Conservation (phyloP, 371 early-diverging fungal genomes). For the Fennellomyces sp. region DNA sequence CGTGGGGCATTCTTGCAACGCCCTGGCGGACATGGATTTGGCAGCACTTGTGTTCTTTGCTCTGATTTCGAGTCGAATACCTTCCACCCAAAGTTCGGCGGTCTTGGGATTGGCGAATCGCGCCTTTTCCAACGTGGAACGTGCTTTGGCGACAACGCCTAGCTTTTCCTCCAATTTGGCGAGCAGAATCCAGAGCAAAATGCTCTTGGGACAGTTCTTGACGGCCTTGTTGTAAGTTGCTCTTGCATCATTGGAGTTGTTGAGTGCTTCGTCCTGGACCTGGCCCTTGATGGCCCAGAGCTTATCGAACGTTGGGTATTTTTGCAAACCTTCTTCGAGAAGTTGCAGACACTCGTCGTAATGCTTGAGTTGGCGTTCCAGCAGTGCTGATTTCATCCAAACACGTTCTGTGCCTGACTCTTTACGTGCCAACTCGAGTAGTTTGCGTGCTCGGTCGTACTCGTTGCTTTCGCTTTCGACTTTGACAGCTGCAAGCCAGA, state of each 20-base stretch:
- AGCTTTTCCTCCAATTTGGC: conserved; percentile 80
- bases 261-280: conserved; percentile 56
- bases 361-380: conserved; percentile 82
- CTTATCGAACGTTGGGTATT: conserved; percentile 83
- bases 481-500: conserved; percentile 96
- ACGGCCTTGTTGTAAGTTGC: conserved; percentile 77
- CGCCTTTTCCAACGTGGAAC: conserved; percentile 87
- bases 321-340: conserved; percentile 67
- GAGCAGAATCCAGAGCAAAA: conserved; percentile 82
- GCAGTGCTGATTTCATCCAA: conserved; percentile 94
- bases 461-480: conserved; percentile 90
- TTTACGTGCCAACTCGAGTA: conserved; percentile 80
- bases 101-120: conserved; percentile 83
- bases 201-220: conserved; percentile 79
- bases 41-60: conserved; percentile 75
- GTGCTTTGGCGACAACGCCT: conserved; percentile 76
- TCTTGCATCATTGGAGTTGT: conserved; percentile 69
- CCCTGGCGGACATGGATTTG: conserved; percentile 81
- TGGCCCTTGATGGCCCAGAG: conserved; percentile 95
- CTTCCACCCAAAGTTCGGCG: conserved; percentile 87
- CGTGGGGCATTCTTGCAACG: conserved; percentile 90
- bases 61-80: conserved; percentile 82
- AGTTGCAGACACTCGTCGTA: conserved; percentile 70
- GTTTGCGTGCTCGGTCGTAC: conserved; percentile 76
- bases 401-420: conserved; percentile 76